Percentiles rank a stretch among this genome's conserved stretches.
These are phyloP conservation scores for Cyberlindnera euphorbiae DNA, from an alignment of 805 yeast species.

Conservation along the genomic window DNA sequence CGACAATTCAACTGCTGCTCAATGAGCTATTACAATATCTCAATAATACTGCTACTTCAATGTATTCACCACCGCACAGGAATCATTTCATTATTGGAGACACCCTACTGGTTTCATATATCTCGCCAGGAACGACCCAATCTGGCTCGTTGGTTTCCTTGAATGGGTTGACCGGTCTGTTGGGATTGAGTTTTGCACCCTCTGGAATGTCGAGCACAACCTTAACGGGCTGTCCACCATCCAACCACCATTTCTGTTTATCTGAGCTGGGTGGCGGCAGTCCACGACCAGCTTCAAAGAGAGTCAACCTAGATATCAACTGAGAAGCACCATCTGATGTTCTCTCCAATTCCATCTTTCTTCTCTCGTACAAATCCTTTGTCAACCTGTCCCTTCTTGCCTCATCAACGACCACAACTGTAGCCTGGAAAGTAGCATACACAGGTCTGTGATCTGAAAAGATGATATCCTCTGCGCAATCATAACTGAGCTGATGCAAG, in stretches of 20 bases:
- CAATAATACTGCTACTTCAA: no score
- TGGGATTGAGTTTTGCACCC: slow-evolving; percentile 59
- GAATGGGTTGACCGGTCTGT: slow-evolving; percentile 71
- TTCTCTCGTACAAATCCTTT: slow-evolving; percentile 49
- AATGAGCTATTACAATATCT: no score
- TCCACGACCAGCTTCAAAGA: slow-evolving; percentile 31
- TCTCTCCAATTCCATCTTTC: slow-evolving; percentile 23
- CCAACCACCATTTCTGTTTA: slow-evolving; percentile 85
- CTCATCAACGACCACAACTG: slow-evolving; percentile 63
- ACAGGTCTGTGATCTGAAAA: slow-evolving; percentile 94
- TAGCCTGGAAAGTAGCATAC: slow-evolving; percentile 61
- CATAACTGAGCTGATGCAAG: slow-evolving; percentile 56
- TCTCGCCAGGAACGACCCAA: slow-evolving; percentile 12
- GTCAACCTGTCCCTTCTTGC: slow-evolving; percentile 43
- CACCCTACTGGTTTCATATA: no score
- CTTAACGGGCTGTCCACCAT: slow-evolving; percentile 55
- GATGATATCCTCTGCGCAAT: slow-evolving; percentile 47
- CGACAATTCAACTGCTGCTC: not conserved
- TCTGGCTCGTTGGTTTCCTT: slow-evolving; percentile 35
- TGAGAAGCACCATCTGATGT: slow-evolving; percentile 13
- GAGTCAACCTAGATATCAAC: slow-evolving; percentile 2
- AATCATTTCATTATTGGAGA: no score
- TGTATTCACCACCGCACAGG: no score
- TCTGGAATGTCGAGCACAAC: slow-evolving; percentile 43
- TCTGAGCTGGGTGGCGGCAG: slow-evolving; percentile 91